Evolutionary conservation across 345 rosid species (phyloP), one percentile per base, ranked within the genome.

Genomic region (Ceriops zippeliana): DNA sequence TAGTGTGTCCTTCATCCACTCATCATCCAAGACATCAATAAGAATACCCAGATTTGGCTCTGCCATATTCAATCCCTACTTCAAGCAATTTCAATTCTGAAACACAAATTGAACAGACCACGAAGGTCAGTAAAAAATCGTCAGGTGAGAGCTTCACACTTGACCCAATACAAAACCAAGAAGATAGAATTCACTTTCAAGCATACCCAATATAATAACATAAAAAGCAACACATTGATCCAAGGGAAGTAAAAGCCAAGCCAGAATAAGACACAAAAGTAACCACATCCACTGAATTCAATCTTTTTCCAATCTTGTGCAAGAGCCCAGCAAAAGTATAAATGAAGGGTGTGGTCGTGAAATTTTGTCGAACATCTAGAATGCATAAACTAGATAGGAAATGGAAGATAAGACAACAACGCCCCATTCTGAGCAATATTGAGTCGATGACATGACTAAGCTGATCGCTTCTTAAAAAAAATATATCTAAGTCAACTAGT

Each of bases 1-100:
- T 24, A 95, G 78, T 73, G 97, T 89, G 79, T 91, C 96, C 59
- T 90, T 79, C 99, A 90, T 88, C 97, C 99, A 95, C 66, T 95
- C 97, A 68, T 91, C 97, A 56, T 95, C 99, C 72, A 91, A 88
- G 30, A 91, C 77, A 76, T 95, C 99, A 46, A 91, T 84, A 61
- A 95, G 93, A 78, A 95, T 76, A 24, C 97, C 99, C 69, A 85
- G 67, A 77, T 81, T 88, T 70, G 86, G 16, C 66, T 89, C 96
- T 9, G 91, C 83, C 98, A 91, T 93, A 54, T 21, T 59, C 71
- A 34, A 32, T 53, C 65, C 38, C 38, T 58, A 73, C 51, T 58
- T 70, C 73, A 3, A 27, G 52, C 26, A n/a, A 66, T 30, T 35
- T 62, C 5, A 64, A 66, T 59, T 58, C 67, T 52, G 11, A 60